Evolutionary conservation across 305 asterid genomes (phyloP).

Genomic region (Salvia sclarea): DNA sequence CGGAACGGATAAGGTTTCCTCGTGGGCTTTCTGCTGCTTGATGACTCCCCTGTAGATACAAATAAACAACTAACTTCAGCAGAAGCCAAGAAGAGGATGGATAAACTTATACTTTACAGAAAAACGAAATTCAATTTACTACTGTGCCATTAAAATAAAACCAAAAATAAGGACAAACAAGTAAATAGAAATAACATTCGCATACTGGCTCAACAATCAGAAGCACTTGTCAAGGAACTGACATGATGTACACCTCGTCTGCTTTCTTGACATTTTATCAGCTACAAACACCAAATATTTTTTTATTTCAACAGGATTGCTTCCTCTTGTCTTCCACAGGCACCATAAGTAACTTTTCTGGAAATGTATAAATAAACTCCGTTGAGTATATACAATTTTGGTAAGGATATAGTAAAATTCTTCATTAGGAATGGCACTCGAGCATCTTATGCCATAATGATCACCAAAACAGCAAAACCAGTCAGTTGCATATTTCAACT

Average conservation of each 20-base stretch:
- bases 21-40: no score
- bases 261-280: background rate
- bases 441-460: background rate
- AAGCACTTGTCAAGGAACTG: no score
- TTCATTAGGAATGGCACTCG: background rate
- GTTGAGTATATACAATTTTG: no score
- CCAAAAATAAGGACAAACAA: no score
- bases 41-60: no score
- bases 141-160: no score
- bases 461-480: background rate
- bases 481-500: background rate
- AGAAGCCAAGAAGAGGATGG: background rate
- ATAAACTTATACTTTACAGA: background rate
- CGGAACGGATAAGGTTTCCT: no score
- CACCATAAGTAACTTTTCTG: conserved; percentile 4
- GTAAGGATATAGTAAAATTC: background rate
- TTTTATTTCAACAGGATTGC: background rate
- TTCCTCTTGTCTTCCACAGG: background rate
- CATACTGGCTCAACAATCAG: no score
- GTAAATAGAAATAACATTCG: no score
- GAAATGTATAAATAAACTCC: no score
- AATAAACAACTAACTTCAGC: background rate
- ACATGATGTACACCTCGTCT: no score
- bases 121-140: no score
- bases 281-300: background rate